Evolutionary conservation across 2,329 filamentous ascomycete species (phyloP).

Genomic region (Fusarium siculi): DNA sequence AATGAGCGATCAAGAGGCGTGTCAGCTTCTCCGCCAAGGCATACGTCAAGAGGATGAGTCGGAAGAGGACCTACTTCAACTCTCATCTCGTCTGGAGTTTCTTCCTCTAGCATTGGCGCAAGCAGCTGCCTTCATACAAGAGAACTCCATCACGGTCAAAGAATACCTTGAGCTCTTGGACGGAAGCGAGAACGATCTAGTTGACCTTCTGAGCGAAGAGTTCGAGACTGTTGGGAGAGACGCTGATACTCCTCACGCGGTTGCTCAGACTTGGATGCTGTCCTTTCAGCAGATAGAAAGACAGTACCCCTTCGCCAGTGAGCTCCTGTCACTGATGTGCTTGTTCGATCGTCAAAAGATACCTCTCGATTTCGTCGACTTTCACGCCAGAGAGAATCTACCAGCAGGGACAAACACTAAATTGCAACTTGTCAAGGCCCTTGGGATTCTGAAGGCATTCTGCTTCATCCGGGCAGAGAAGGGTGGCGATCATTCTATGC

Average conservation of each 20-base stretch:
- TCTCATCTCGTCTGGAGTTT: constrained; percentile 44
- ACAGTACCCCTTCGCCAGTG: constrained; percentile 37
- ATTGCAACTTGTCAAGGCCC: constrained; percentile 1
- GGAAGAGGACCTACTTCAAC: background rate
- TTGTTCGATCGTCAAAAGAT: constrained; percentile 47
- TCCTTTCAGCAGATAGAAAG: constrained; percentile 49
- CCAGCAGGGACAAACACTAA: accelerated
- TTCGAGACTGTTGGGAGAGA: constrained; percentile 48
- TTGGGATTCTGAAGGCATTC: constrained; percentile 43
- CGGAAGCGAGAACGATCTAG: background rate
- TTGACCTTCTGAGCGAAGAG: constrained; percentile 44
- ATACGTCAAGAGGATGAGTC: constrained; percentile 16
- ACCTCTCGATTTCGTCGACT: constrained; percentile 34
- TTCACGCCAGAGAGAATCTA: background rate
- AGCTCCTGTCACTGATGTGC: constrained; percentile 49
- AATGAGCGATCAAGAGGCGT: constrained; percentile 44
- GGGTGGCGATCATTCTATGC: constrained; percentile 41
- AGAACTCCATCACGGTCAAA: constrained; percentile 39
- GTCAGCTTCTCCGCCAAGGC: constrained; percentile 36
- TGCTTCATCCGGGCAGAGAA: constrained; percentile 42
- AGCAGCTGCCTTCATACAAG: constrained; percentile 49
- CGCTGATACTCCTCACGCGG: constrained; percentile 37
- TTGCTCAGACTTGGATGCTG: constrained; percentile 48
- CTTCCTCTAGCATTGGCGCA: constrained; percentile 51
- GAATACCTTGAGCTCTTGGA: constrained; percentile 47